Evolutionary conservation across 2,329 filamentous ascomycete genomes (phyloP).

Genomic region (Nigrospora oryzae): DNA sequence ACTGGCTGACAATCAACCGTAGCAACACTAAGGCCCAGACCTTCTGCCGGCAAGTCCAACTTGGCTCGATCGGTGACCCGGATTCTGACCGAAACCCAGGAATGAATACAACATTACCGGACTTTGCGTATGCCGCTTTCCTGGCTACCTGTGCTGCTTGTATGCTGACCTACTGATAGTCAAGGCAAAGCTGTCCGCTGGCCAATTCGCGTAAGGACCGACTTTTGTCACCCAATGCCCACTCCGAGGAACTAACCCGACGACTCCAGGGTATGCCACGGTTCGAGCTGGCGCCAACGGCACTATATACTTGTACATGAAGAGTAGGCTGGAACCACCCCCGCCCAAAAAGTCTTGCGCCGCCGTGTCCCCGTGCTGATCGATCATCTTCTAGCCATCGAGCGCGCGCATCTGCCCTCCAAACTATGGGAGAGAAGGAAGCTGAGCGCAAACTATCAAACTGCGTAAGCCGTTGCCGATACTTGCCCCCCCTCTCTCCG

Average conservation of each 20-base stretch:
- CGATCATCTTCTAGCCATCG: conserved; percentile 39
- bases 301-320: conserved; percentile 91
- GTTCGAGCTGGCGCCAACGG: conserved; percentile 80
- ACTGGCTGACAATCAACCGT: neutral
- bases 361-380: too few relatives aligned
- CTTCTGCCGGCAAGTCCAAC: conserved; percentile 76
- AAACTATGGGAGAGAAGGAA: conserved; percentile 95
- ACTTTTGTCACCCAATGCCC: neutral
- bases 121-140: conserved; percentile 24
- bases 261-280: conserved; percentile 89
- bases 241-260: conserved; percentile 31
- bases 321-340: conserved; percentile 35
- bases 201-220: conserved; percentile 14
- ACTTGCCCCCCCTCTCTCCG: too few relatives aligned
- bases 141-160: neutral
- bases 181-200: conserved; percentile 50
- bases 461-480: conserved; percentile 38
- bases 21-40: conserved; percentile 79
- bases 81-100: conserved; percentile 3
- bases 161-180: conserved; percentile 61
- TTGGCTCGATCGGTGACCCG: too few relatives aligned
- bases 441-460: conserved; percentile 81
- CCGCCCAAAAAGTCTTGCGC: too few relatives aligned
- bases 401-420: conserved; percentile 77
- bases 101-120: conserved; percentile 78